A percentile compares a stretch with the other conserved stretches of the same genome.
Evolutionary conservation across 495 filamentous ascomycete genomes (phyloP).

Genomic region (Cenococcum geophilum): DNA sequence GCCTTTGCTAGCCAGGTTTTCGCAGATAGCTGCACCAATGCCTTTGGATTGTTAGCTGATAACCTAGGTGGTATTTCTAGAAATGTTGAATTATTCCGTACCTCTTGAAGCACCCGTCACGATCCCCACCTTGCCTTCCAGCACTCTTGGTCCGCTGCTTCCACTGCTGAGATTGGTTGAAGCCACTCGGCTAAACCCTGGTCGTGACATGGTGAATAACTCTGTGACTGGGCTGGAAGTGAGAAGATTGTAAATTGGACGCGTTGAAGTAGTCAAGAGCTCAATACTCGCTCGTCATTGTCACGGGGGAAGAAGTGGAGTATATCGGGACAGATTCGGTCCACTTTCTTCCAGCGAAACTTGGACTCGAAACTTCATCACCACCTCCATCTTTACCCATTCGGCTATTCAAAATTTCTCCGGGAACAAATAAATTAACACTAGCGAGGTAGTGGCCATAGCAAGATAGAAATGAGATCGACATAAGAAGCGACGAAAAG

Average conservation of each 20-base stretch:
- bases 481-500: too few relatives aligned
- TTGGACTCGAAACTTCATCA: background rate
- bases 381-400: too few relatives aligned
- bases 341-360: background rate
- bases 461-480: too few relatives aligned
- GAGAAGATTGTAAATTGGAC: background rate
- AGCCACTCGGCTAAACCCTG: constrained; percentile 15
- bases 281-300: background rate
- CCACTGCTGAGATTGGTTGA: constrained; percentile 29
- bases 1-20: constrained; percentile 50
- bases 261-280: background rate
- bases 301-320: background rate
- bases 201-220: constrained; percentile 26
- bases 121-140: constrained; percentile 38
- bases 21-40: constrained; percentile 78
- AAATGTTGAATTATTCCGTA: constrained; percentile 4
- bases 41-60: constrained; percentile 45
- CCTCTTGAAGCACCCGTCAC: constrained; percentile 40
- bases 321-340: background rate
- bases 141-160: constrained; percentile 10
- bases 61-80: background rate
- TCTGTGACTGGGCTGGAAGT: background rate
- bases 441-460: too few relatives aligned
- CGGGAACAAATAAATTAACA: too few relatives aligned
- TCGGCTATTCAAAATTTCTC: too few relatives aligned